These are phyloP conservation scores for Ustilago crameri DNA, from an alignment of 1,284 basidiomycete genomes.

Conservation along the genomic window DNA sequence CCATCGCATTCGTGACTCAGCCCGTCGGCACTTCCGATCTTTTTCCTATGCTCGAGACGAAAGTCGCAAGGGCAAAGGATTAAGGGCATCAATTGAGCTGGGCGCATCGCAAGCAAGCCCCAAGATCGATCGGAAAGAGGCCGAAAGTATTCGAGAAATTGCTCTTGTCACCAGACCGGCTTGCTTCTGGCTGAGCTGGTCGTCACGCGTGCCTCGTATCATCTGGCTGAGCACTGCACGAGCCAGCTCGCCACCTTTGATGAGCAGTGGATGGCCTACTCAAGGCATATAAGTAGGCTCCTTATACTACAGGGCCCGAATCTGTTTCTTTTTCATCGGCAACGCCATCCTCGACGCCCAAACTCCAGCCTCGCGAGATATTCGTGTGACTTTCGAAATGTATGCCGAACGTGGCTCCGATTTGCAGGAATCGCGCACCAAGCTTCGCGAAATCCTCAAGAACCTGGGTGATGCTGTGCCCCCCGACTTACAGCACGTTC, in stretches of 20 bases:
- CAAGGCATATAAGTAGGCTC: too few relatives aligned
- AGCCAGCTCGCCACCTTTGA: not conserved
- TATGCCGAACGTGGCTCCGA: conserved; percentile 14
- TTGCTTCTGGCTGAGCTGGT: not conserved
- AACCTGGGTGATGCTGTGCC: conserved; percentile 15
- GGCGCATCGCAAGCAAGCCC: too few relatives aligned
- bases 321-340: too few relatives aligned
- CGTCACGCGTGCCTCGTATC: not conserved
- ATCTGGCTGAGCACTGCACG: not conserved
- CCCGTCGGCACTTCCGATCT: not conserved
- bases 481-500: conserved; percentile 12
- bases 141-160: too few relatives aligned
- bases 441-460: conserved; percentile 15
- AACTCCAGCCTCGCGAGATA: not conserved
- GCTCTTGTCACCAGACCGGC: too few relatives aligned
- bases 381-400: conserved; percentile 1
- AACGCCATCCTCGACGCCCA: not conserved
- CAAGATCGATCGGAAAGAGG: too few relatives aligned
- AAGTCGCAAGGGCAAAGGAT: not conserved
- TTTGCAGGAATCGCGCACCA: conserved; percentile 13
- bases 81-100: too few relatives aligned
- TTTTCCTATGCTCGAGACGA: not conserved
- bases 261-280: too few relatives aligned
- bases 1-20: not conserved
- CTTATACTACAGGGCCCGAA: too few relatives aligned